Base-by-base conservation (phyloP, 2,329 filamentous ascomycete genomes). In the Alternaria gansuensis region DNA sequence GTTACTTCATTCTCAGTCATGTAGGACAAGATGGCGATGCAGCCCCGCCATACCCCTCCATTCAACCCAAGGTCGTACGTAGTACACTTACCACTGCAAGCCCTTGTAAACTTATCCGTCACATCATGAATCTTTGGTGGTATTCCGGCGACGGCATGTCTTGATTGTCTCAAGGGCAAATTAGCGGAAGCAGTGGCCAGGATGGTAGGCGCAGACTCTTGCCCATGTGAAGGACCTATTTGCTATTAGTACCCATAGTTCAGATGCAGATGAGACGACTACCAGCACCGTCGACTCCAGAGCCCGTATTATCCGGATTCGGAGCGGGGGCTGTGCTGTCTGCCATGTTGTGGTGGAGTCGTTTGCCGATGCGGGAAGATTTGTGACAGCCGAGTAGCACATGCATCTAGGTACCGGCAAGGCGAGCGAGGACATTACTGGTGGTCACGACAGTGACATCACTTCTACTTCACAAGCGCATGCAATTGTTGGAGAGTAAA, bases 101-200 rank as follows among this genome's bases (percentile, higher is more conserved):
- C 84, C 59, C 76, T 71, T 13, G 79, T 82, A 66, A 87, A 87
- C 64, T 82, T 80, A 37, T 79, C 78, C n/a, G 84, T 87, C 63
- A 87, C 84, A 72, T 87, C 83, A 67, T 79, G 77, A 59, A 80
- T 76, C 50, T 75, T 76, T 48, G 79, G 75, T 61, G 76, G 36
- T 71, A 59, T 69, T 60, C 31, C 59, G 17, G 56, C 56, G 23
- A 63, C 58, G 10, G 63, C 54, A 40, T 65, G 68, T 54, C 66
- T 64, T 9, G 68, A 63, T 65, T 72, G 72, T 59, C 74, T 71
- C 65, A 75, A 62, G 28, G 74, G 71, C 57, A 76, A 58, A 51
- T 69, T 66, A 50, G 57, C 62, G 24, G 64, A 57, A 57, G 63
- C 43, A 41, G 59, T n/a, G 54, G 63, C 50, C 55, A 65, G 59